Evolutionary conservation across 306 rosid species (phyloP).

Genomic region (barrel medic (Medicago truncatula)): MtrunA17r5.0-ANR NC_053043.1:32834001-32834500

Average conservation of each 20-base stretch:
- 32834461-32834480: conserved; percentile 87
- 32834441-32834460: conserved; percentile 95
- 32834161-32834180: too few species aligned
- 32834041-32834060: too few species aligned
- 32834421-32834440: conserved; percentile 82
- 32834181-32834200: too few species aligned
- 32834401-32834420: conserved; percentile 58
- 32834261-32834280: neutral
- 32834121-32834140: neutral
- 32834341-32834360: too few species aligned
- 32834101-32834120: too few species aligned
- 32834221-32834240: neutral
- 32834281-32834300: neutral
- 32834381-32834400: neutral
- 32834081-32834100: too few species aligned
- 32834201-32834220: too few species aligned
- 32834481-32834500: conserved; percentile 80
- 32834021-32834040: too few species aligned
- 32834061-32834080: neutral
- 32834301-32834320: neutral
- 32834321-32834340: too few species aligned
- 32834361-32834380: neutral
- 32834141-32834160: neutral
- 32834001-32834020: too few species aligned
- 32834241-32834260: neutral